Evolutionary conservation across 495 filamentous ascomycete species (phyloP), one percentile per base, ranked within the genome.

Genomic region (Annulohypoxylon stygium): DNA sequence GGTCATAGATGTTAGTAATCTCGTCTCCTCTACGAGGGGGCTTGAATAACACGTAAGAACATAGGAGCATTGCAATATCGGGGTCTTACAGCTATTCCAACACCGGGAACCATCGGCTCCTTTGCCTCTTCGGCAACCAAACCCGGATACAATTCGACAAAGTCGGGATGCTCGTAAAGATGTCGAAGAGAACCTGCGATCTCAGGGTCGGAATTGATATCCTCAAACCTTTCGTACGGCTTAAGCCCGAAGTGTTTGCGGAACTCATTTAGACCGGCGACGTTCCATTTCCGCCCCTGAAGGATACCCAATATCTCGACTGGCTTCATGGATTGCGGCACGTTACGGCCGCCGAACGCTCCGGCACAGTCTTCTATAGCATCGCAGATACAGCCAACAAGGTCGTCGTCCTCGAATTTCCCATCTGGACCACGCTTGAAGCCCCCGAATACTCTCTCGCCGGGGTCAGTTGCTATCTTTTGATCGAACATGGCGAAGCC

Each of bases 251-350:
- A 95, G 83, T 92, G 93, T 70, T 89, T 85, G 39, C 94, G 85
- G 82, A 97, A 95, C 79, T 97, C 94, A 78, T 97, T 97, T 60
- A 97, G 82, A 2, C 92, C 91, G 0, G 91, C 91, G 23, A 94
- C 75, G 69, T 93, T 93, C 94, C 94, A 97, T 18, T 88, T 86
- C 9, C 94, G 89, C 2, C 91, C 90, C 71, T 97, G 93, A 71
- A 93, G 87, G 63, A 97, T 97, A 39, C 94, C 93, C 0, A 97
- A 85, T 48, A 95, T 91, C 77, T 97, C 94, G 14, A 97, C 85
- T 11, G 88, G 87, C 55, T 88, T 88, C 83, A 97, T 86, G 47
- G 92, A 85, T 11, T 83, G 80, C 0, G 94, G 94, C 0, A 97
- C 91, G 70, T 92, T 90, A 6, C 90, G 89, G 2, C 91, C 91